Percentiles rank a stretch among this genome's conserved stretches.
Conservation (phyloP, 1,284 basidiomycete species). For the Cutaneotrichosporon sp. region DNA sequence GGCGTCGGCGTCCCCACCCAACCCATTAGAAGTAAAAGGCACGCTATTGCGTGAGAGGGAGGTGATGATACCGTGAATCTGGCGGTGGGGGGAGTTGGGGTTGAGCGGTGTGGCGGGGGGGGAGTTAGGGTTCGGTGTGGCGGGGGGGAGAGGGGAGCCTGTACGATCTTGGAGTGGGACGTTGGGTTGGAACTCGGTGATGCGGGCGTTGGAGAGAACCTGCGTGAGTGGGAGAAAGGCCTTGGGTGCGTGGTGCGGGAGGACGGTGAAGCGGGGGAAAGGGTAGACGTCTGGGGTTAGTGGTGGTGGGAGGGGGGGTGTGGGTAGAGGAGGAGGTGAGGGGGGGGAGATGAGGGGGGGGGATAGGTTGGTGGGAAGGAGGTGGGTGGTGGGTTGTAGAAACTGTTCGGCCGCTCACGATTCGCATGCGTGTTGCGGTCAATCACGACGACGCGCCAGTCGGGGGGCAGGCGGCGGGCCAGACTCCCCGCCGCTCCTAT, state of each 20-base stretch:
- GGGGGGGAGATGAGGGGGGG: too few relatives aligned
- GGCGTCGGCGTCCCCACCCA: too few relatives aligned
- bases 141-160: neutral
- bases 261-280: conserved; percentile 56
- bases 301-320: conserved; percentile 50
- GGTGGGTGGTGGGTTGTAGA: too few relatives aligned
- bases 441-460: conserved; percentile 65
- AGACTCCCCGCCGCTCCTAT: conserved; percentile 61
- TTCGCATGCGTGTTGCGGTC: conserved; percentile 64
- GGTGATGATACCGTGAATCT: conserved; percentile 59
- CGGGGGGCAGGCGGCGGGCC: conserved; percentile 60
- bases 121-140: conserved; percentile 29
- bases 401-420: too few relatives aligned
- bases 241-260: conserved; percentile 55
- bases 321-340: conserved; percentile 54
- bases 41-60: conserved; percentile 56
- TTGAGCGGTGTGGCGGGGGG: conserved; percentile 24
- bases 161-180: conserved; percentile 5
- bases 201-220: conserved; percentile 36
- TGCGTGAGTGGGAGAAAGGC: conserved; percentile 67
- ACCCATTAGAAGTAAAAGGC: conserved; percentile 50
- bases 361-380: too few relatives aligned
- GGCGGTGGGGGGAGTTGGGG: conserved; percentile 29
- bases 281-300: conserved; percentile 53
- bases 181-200: conserved; percentile 12